Evolutionary conservation across 768 basidiomycete species (phyloP).

Genomic region (Suillus fuscotomentosus): DNA sequence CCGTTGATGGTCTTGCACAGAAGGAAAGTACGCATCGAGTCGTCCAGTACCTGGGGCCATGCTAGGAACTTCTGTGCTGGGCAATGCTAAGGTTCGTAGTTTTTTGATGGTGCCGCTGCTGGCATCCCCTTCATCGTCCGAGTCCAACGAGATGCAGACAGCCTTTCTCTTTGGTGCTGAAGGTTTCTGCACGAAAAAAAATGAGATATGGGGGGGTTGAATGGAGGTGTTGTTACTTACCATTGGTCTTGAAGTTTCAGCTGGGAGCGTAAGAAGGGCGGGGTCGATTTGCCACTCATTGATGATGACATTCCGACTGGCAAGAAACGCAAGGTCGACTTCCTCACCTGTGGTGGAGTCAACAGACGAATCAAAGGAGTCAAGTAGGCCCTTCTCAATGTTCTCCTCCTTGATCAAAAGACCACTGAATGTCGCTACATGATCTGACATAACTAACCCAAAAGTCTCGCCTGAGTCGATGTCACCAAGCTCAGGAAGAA

Average conservation of each 20-base stretch:
- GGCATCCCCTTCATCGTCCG: too few species aligned
- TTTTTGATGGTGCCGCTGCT: too few species aligned
- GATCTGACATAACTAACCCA: conserved; percentile 4
- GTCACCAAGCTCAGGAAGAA: background rate
- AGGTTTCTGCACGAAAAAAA: background rate
- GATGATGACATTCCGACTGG: background rate
- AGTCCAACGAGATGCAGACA: too few species aligned
- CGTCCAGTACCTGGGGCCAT: too few species aligned
- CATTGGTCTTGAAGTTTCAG: background rate
- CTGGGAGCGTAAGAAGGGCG: background rate
- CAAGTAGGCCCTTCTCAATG: background rate
- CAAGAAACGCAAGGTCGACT: background rate
- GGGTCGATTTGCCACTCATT: conserved; percentile 5
- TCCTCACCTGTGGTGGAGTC: background rate
- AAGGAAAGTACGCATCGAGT: too few species aligned
- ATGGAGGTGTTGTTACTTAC: background rate
- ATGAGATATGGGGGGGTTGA: background rate
- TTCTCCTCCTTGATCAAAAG: conserved; percentile 4
- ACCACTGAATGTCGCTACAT: background rate
- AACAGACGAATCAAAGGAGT: background rate
- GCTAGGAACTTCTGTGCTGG: too few species aligned
- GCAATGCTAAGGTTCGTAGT: too few species aligned
- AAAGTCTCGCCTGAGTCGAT: conserved; percentile 13
- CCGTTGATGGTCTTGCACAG: too few species aligned
- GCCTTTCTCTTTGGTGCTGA: too few species aligned